Conservation (phyloP, 257 asterid species). For the Solanum bulbocastanum region DNA sequence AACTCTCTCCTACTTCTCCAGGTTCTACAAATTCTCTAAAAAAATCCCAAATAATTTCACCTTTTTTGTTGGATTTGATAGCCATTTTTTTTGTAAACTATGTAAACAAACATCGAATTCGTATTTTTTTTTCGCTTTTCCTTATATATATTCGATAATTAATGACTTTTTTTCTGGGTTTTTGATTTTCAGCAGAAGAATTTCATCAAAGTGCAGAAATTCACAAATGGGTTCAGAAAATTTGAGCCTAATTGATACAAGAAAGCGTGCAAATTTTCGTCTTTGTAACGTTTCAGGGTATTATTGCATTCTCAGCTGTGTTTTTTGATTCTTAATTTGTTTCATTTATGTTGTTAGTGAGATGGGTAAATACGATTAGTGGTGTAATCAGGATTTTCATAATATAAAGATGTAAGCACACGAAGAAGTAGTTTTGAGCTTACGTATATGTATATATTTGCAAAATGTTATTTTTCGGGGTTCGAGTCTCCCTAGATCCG, state of each 20-base stretch:
- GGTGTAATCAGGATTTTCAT: neutral
- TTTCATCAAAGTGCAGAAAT: neutral
- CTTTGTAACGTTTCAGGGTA: constrained; percentile 55
- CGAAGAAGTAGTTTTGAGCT: neutral
- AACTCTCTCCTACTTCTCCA: constrained; percentile 2
- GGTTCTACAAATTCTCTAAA: constrained; percentile 12
- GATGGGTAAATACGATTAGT: neutral
- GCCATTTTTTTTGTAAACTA: neutral
- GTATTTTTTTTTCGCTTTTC: neutral
- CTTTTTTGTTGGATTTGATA: neutral
- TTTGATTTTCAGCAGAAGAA: neutral
- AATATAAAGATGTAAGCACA: neutral
- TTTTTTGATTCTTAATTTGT: neutral
- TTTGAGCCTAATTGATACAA: constrained; percentile 19
- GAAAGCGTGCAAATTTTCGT: constrained; percentile 28
- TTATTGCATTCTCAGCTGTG: neutral
- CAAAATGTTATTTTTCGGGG: neutral
- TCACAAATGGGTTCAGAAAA: constrained; percentile 36
- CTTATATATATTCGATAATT: neutral
- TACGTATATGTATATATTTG: neutral
- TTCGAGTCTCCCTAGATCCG: neutral
- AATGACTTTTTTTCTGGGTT: neutral
- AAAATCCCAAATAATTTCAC: neutral
- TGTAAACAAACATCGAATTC: neutral
- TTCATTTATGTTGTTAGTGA: neutral